Evolutionary conservation across 169 alveolate genomes (phyloP), one percentile per base, ranked within the genome.

Genomic region (Cryptosporidium sp.): DNA sequence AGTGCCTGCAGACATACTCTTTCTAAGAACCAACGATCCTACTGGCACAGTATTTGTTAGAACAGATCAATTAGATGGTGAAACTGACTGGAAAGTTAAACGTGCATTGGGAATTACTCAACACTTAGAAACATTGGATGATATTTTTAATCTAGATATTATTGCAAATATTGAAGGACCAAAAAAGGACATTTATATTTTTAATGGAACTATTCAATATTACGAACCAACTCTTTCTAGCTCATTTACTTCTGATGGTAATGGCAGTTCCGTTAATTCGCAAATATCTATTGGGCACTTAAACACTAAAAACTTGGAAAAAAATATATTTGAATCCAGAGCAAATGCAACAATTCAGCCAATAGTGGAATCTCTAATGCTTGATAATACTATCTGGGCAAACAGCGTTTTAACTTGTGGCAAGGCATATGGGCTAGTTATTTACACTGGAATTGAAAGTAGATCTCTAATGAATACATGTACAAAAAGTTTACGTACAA

Each of bases 51-150:
- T 95, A n/a, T 97, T 96, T 93, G 96, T 98, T 39, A 95, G 99
- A 58, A 98, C 99, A n/a, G 99, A 98, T 91, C 97, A 98, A 91
- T 93, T 98, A 67, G 99, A 98, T 93, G 99, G 99, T 23, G 99
- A 98, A 91, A 98, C 99, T 52, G 99, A 98, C 92, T 98, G 99
- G 99, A 98, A 98, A 93, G 95, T 98, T 69, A 95, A 98, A 87
- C 95, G 96, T 86, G 98, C 99, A 7, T 93, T 97, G 29, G 85
- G 91, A 50, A 67, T 91, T 59, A 95, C 97, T 51, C 98, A 96
- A 91, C 91, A 74, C 33, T 86, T 95, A 59, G 91, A 84, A 33
- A 91, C 86, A 18, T 70, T 92, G 69, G 92, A 93, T 48, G 95
- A 93, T 37, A 92, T 95, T 48, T 80, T 93, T 45, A 69, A 92